Evolutionary conservation across 2,329 filamentous ascomycete species (phyloP).

Genomic region (Aspergillus fijiensis): DNA sequence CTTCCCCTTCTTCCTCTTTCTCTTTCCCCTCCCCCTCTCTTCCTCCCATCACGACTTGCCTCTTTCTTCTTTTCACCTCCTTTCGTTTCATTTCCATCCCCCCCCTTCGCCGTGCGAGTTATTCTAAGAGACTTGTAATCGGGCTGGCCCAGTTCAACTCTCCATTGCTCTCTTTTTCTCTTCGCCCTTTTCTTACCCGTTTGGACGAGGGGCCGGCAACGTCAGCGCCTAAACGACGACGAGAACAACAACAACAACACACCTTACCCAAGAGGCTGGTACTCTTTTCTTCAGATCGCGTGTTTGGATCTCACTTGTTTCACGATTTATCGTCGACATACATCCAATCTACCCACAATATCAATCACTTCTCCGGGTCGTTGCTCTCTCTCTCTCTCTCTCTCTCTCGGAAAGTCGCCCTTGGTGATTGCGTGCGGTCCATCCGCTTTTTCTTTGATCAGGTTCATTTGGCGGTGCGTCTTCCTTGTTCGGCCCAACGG

Average conservation of each 20-base stretch:
- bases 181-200: constrained; percentile 21
- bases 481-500: constrained; percentile 7
- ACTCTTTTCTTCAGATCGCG: constrained; percentile 25
- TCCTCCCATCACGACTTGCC: constrained; percentile 18
- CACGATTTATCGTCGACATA: constrained; percentile 17
- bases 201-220: constrained; percentile 20
- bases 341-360: background rate
- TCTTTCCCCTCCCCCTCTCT: constrained; percentile 16
- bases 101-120: constrained; percentile 36
- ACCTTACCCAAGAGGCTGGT: constrained; percentile 34
- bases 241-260: constrained; percentile 1
- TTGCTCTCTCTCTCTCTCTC: background rate
- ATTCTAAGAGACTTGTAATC: constrained; percentile 31
- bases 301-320: constrained; percentile 25
- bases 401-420: background rate
- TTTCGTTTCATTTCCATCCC: constrained; percentile 25
- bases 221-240: constrained; percentile 20
- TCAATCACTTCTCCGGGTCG: background rate
- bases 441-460: constrained; percentile 19
- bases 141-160: constrained; percentile 40
- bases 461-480: constrained; percentile 13
- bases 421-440: constrained; percentile 2
- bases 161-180: constrained; percentile 29
- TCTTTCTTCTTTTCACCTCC: constrained; percentile 19
- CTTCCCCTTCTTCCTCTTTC: constrained; percentile 22